These are phyloP conservation scores for Arachis hypogaea DNA, from an alignment of 306 rosid species.

Conservation along the genomic window DNA sequence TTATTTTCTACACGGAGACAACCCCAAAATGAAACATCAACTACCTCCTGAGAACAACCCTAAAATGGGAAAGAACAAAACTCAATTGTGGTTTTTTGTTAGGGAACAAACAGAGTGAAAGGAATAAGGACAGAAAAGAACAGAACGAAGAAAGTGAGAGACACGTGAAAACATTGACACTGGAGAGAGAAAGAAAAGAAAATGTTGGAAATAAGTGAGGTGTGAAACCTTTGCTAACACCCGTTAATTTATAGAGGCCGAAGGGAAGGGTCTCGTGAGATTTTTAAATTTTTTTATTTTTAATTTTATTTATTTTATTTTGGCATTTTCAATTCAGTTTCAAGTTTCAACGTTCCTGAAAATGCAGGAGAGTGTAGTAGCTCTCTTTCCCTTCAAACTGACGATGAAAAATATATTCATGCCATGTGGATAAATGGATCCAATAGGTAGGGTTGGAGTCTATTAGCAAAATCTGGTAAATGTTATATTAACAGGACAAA, in stretches of 20 bases:
- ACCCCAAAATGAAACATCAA: slow-evolving; percentile 29
- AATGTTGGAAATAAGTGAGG: background rate
- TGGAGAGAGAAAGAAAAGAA: background rate
- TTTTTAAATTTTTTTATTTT: background rate
- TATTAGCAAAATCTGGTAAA: background rate
- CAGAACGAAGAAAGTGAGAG: slow-evolving; percentile 38
- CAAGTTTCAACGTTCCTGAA: background rate
- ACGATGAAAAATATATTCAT: background rate
- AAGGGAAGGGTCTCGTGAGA: slow-evolving; percentile 28
- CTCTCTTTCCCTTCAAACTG: slow-evolving; percentile 24
- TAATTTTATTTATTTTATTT: background rate
- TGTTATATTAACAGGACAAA: too few relatives aligned
- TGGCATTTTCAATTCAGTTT: background rate
- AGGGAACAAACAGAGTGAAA: slow-evolving; percentile 41
- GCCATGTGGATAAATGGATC: slow-evolving; percentile 43
- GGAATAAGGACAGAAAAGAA: slow-evolving; percentile 26
- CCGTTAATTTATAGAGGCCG: slow-evolving; percentile 51
- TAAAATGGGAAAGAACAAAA: slow-evolving; percentile 18
- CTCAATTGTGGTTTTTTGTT: slow-evolving; percentile 38
- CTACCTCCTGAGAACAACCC: slow-evolving; percentile 46
- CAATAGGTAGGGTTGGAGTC: slow-evolving; percentile 46
- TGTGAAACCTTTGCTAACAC: slow-evolving; percentile 40
- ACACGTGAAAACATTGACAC: slow-evolving; percentile 57
- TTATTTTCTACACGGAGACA: background rate
- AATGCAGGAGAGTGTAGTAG: background rate